A percentile compares a stretch with the other conserved stretches of the same genome.
Evolutionary conservation across 139 green algal genomes (phyloP).

Genomic region (Protoeuglena noctilucae): DNA sequence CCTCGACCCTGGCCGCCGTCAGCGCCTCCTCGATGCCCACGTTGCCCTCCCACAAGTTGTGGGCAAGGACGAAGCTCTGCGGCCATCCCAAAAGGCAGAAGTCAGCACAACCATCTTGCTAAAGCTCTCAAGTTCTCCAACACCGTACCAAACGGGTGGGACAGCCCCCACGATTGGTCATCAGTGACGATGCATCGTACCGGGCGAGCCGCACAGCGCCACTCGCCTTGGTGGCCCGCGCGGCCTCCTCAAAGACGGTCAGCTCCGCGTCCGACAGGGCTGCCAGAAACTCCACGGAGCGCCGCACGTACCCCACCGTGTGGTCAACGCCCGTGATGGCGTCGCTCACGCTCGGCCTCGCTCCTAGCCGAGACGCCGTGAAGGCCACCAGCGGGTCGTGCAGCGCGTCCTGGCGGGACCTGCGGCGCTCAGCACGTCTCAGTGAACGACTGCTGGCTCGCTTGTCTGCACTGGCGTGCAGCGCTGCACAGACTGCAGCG

Average conservation of each 20-base stretch:
- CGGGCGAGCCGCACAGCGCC: background rate
- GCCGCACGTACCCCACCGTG: too few species aligned
- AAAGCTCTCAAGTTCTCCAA: too few species aligned
- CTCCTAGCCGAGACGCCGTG: background rate
- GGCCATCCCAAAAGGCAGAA: too few species aligned
- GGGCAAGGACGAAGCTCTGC: background rate
- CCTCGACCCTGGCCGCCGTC: background rate
- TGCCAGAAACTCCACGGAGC: background rate
- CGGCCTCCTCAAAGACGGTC: background rate
- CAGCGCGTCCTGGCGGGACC: background rate
- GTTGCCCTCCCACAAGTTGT: background rate
- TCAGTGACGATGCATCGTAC: background rate
- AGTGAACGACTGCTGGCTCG: too few species aligned
- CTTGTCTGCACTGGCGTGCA: too few species aligned
- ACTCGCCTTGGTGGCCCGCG: background rate
- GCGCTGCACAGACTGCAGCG: too few species aligned
- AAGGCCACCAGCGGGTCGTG: background rate
- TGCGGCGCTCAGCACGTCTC: too few species aligned
- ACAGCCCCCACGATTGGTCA: too few species aligned
- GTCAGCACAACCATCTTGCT: too few species aligned
- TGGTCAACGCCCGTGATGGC: background rate
- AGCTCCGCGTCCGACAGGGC: background rate
- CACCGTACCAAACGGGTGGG: too few species aligned
- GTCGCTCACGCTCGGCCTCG: background rate
- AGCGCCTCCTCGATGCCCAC: background rate